Base-by-base conservation (phyloP, 805 yeast species). In the Starmerella apicola region DNA sequence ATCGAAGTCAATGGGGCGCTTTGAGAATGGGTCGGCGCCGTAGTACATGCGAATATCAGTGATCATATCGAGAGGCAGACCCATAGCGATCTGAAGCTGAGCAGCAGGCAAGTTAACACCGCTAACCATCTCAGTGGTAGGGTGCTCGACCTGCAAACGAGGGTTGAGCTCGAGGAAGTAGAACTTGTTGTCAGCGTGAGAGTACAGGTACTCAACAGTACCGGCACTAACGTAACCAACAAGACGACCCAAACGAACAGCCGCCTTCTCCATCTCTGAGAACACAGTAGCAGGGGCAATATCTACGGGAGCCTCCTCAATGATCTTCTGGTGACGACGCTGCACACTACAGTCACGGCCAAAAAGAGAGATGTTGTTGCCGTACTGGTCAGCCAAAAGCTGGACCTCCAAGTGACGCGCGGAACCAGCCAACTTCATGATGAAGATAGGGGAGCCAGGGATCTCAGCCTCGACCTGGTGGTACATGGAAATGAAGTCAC, bases 331-430 rank as follows among this genome's bases (percentile, higher is more conserved):
- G 62, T 91, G 98, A 68, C 99, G 82, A 74, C 99, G 83, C 69
- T 91, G 99, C 42, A 91, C 98, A 36, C 97, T 88, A 70, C 99
- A 91, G 65, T 91, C 99, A 70, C 99, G 81, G 52, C 99, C 99
- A 59, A 91, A 91, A 45, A 91, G 65, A 1, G 98, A 91, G 55
- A 91, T 91, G 61, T 93, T 91, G 54, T 91, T 86, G 62, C 98
- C 97, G 58, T 91, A 91, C 65, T 91, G 95, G 68, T 91, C 99
- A 22, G 98, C 97, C 55, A 91, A 72, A 53, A 91, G 72, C 66
- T 91, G 99, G 38, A 91, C 98, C 65, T 91, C 99, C 66, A 91
- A 75, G 64, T 91, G 99, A 65, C 99, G 80, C 21, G 99, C 98
- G 52, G 78, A 76, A 49, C 95, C 96, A 41, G 98, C 98, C 55